phyloP scores from a whole-genome alignment of 192 early-diverging fungal genomes.

The Coemansia sp. region DNA sequence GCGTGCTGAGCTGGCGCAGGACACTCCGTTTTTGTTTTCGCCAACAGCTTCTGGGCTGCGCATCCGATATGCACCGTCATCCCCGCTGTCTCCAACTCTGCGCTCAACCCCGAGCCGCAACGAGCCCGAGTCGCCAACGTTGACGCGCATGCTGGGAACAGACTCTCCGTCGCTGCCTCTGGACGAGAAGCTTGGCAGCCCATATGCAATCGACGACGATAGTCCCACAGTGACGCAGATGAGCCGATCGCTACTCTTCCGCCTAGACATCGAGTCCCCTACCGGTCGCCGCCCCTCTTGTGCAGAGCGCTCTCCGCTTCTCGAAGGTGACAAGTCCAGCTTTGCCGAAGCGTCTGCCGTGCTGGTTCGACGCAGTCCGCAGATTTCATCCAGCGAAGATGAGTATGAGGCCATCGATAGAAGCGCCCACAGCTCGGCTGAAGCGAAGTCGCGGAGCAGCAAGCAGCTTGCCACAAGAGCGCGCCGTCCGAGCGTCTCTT shows the following conservation, averaged over 20 bases:
- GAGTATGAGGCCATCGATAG: background rate
- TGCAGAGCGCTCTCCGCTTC: conserved; percentile 19
- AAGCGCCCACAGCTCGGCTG: background rate
- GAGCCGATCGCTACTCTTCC: conserved; percentile 53
- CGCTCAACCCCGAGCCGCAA: conserved; percentile 34
- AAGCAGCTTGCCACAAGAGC: background rate
- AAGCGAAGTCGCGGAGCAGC: background rate
- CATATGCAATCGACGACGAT: conserved; percentile 36
- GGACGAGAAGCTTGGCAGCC: conserved; percentile 35
- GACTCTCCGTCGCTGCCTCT: conserved; percentile 42
- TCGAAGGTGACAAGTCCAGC: conserved; percentile 11
- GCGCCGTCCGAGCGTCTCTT: conserved; percentile 21
- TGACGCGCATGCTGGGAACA: conserved; percentile 32
- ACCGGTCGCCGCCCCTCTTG: conserved; percentile 14
- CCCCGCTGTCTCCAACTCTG: conserved; percentile 48
- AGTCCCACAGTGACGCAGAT: conserved; percentile 52
- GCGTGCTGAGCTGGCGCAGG: conserved; percentile 32
- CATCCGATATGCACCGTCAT: conserved; percentile 52
- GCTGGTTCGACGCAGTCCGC: conserved; percentile 18
- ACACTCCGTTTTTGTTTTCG: conserved; percentile 44
- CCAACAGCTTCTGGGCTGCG: conserved; percentile 43
- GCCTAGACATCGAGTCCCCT: conserved; percentile 53
- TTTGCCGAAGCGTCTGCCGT: background rate
- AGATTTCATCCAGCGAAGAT: conserved; percentile 9
- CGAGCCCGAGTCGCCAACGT: conserved; percentile 55